Percentiles rank a stretch among this genome's conserved stretches.
Evolutionary conservation across 768 basidiomycete genomes (phyloP).

Genomic region (Daedalea quercina): DNA sequence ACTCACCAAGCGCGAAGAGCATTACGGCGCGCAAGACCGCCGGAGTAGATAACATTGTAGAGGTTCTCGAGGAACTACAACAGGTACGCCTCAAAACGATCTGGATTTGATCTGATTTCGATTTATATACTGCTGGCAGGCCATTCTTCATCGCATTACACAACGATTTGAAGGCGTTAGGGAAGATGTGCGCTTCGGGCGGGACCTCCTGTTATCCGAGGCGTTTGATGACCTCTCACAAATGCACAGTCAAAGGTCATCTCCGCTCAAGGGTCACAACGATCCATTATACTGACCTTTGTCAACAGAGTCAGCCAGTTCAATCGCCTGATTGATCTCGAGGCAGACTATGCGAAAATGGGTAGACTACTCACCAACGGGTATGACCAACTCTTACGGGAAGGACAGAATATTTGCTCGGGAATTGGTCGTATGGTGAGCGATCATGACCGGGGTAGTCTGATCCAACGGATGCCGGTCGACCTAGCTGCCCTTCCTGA

Average conservation of each 20-base stretch:
- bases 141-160: constrained; percentile 39
- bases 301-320: constrained; percentile 40
- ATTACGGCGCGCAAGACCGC: neutral
- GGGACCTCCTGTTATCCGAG: constrained; percentile 39
- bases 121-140: constrained; percentile 26
- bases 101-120: neutral
- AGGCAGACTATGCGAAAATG: constrained; percentile 43
- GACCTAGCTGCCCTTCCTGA: constrained; percentile 21
- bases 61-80: constrained; percentile 46
- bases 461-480: constrained; percentile 45
- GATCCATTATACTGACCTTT: neutral
- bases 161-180: constrained; percentile 41
- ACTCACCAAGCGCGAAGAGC: neutral
- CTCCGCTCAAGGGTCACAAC: neutral
- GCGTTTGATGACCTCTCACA: constrained; percentile 36
- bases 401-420: constrained; percentile 28
- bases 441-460: constrained; percentile 40
- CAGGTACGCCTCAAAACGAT: constrained; percentile 26
- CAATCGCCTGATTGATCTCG: constrained; percentile 47
- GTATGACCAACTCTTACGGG: constrained; percentile 37
- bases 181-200: constrained; percentile 37
- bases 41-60: constrained; percentile 30
- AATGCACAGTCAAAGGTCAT: constrained; percentile 41
- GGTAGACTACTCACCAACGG: constrained; percentile 32
- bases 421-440: constrained; percentile 34